Base-by-base conservation (phyloP, 148 eudicot species). In the Heliosperma pusillum region DNA sequence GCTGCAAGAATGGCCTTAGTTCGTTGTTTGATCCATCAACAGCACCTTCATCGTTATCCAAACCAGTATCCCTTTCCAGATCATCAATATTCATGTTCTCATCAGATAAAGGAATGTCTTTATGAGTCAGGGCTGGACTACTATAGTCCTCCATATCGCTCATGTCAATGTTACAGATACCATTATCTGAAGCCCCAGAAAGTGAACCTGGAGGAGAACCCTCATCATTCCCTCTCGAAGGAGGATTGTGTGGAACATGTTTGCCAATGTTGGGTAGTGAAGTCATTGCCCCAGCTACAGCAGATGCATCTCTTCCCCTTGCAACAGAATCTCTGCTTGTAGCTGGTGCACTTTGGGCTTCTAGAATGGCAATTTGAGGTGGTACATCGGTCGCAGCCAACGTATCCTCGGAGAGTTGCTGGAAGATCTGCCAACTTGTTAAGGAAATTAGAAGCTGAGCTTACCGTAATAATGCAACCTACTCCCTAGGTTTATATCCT, bases 261-360 rank as follows among this genome's bases (percentile, higher is more conserved):
- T 93, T 86, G 62, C 74, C 77, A 53, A 84, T 76, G 78, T 79
- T 88, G 21, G 98, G 80, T 74, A 90, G 55, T 19, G 97, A 88
- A 55, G 89, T 88, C 77, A 92, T 72, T 66, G 98, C 97, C 73
- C 89, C 98, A 62, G 96, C 86, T 56, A 80, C 96, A 50, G 88
- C 83, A 55, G 91, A 85, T 36, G 89, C 79, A 66, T 90, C 97
- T 71, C 87, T 84, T 69, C 90, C 83, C 85, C 87, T 86, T 75
- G 87, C 82, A 79, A 85, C 84, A 22, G 82, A 78, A 52, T 82
- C 88, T 70, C 83, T 68, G 7, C 86, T 84, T 50, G 87, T 85
- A 53, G 86, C 64, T 45, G 96, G 83, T 70, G 96, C 82, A 78
- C 78, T 84, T 71, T 87, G 89, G 36, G 93, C 88, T 78, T 90